Base-by-base conservation (phyloP, 768 basidiomycete genomes). In the Tubosaeta sp. region DNA sequence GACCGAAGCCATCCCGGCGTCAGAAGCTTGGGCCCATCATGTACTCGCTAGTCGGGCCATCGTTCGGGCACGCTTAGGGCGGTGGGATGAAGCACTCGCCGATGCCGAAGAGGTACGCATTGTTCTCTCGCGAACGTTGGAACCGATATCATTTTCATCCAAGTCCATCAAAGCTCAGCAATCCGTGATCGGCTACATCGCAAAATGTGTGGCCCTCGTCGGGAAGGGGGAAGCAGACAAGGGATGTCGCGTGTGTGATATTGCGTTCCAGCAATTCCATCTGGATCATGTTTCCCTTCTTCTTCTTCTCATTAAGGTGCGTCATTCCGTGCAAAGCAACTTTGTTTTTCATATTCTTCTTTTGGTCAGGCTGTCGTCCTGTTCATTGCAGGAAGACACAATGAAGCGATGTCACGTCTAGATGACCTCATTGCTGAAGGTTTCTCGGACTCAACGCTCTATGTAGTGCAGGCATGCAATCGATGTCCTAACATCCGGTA, bases 391-490 rank as follows among this genome's bases (percentile, higher is more conserved):
- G 33, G 33, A 34, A 14, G 12, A 11, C 10, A 14, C 10, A 11
- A 34, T 5, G 14, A 39, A 22, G 56, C 49, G 4, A 51, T 54
- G 34, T 57, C 48, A 3, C 53, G 44, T 11, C 5, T 26, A n/a
- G 45, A 43, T 4, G 46, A 47, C 13, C 45, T 52, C 22, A 55
- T 52, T 14, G 6, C n/a, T 13, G 32, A 41, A 1, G 25, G 17
- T 1, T 16, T 8, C 13, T n/a, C 8, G 1, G 26, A 32, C 13
- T 25, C 42, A 3, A 9, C 16, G 16, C 48, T 32, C 16, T 48
- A 33, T 25, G 17, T 13, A 1, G 33, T 48, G 2, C 51, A 48
- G 51, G 54, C 16, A 27, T 7, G 50, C 38, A 11, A 10, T 10
- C 7, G 7, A 9, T 17, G 6, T 5, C 34, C 22, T n/a, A 6